Evolutionary conservation across 805 yeast genomes (phyloP), one percentile per base, ranked within the genome.

Genomic region (Wickerhamomyces silvicola): DNA sequence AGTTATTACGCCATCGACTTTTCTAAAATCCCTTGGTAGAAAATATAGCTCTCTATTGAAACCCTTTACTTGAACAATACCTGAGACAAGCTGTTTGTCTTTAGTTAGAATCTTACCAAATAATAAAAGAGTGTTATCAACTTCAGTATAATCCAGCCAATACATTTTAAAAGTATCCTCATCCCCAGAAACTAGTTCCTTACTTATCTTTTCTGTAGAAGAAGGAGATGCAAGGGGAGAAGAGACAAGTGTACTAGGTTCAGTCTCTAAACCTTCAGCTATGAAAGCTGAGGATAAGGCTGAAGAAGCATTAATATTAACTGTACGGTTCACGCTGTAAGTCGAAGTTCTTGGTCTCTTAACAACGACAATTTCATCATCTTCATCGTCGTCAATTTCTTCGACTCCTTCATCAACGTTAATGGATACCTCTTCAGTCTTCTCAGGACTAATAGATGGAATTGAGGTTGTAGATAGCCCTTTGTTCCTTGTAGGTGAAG

Each of bases 111-210:
- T 70, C 51, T 87, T 86, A 33, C 98, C 98, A 54, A 82, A 90
- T 8, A 92, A 64, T 13, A 84, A 54, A 30, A 92, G 59, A 0
- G 77, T 60, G 43, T 70, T 70, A 37, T 79, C 83, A 10, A 81
- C 75, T 52, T 90, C 97, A 16, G 81, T 68, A 54, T 78, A 87
- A 57, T 92, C 98, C 19, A 83, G 59, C 97, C 97, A 92, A 56
- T 71, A 92, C 78, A 90, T 77, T 46, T 74, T 72, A 52, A 87
- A 70, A 1, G 58, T 59, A 25, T 57, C 61, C 22, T 54, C 60
- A 29, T 49, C 56, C 4, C 42, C 50, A 10, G 49, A 46, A 8
- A 50, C 38, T 22, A 42, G 26, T 4, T 37, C 46, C 34, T 39
- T 40, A 7, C 40, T 48, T 6, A 50, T 21, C 24, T 46, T 48